phyloP scores from a whole-genome alignment of 805 yeast genomes.

The Wickerhamia fluorescens region DNA sequence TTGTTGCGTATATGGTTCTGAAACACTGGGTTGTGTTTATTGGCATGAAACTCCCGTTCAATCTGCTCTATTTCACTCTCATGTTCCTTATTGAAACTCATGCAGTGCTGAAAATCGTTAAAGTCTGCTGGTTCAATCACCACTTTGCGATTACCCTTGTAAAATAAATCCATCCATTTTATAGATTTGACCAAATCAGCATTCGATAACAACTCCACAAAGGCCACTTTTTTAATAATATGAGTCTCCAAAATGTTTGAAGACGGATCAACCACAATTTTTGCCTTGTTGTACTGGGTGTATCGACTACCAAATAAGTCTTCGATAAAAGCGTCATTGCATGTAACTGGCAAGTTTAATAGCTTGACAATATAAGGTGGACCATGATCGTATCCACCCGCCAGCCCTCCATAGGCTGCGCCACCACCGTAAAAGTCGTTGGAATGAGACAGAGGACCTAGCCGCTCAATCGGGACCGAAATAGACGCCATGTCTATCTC shows the following conservation, averaged over 20 bases:
- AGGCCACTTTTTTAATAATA: constrained; percentile 49
- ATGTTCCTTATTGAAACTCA: constrained; percentile 31
- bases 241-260: constrained; percentile 29
- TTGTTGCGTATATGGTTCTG: constrained; percentile 1
- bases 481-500: constrained; percentile 39
- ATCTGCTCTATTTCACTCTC: constrained; percentile 22
- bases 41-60: constrained; percentile 22
- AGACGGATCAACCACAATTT: constrained; percentile 50
- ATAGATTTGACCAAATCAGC: constrained; percentile 50
- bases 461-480: constrained; percentile 36
- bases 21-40: no score
- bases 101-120: constrained; percentile 33
- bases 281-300: constrained; percentile 50
- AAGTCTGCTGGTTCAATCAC: constrained; percentile 34
- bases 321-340: constrained; percentile 43
- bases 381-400: constrained; percentile 13
- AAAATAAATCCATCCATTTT: constrained; percentile 55
- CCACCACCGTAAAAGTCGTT: constrained; percentile 3
- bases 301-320: constrained; percentile 61
- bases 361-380: constrained; percentile 67
- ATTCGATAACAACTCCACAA: constrained; percentile 49
- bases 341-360: constrained; percentile 49
- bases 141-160: constrained; percentile 36
- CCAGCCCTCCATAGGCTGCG: constrained; percentile 2
- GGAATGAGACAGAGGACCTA: constrained; percentile 1